Base-by-base conservation (phyloP, 2,329 filamentous ascomycete species). In the Decorospora gaudefroyi region DNA sequence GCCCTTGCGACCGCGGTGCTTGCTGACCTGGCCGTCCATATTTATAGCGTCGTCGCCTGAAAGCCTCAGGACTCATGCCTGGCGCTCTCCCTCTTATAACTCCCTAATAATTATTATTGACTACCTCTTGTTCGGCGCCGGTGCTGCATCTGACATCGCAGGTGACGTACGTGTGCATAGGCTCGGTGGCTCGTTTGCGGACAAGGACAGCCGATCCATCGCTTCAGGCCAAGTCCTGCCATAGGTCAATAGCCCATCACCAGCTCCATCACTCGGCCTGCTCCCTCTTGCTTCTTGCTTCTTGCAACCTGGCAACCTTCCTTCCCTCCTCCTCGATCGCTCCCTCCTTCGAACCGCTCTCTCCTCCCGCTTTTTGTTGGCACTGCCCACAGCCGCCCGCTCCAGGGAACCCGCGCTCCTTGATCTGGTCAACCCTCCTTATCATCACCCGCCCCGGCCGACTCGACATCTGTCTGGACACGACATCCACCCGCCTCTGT, bases 331-430 rank as follows among this genome's bases (percentile, higher is more conserved):
- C 43, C 53, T 51, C 62, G 40, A 64, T 65, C 64, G 64, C 68
- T 68, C 62, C 62, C 61, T 69, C 67, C 61, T 69, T 68, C 64
- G 54, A 51, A 59, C 58, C 67, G 59, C 62, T 67, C 67, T 52
- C 64, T 69, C 64, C 58, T 39, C 49, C 64, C 55, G 51, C 54
- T 55, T 63, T 60, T 51, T 60, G 62, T 55, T 58, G 50, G 55
- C 59, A 57, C 46, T 55, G 50, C 48, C 53, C 36, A 52, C 49
- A 49, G 49, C 64, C 42, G 45, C 62, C 61, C 64, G 46, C 49
- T 37, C 57, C 54, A 61, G 64, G 68, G 67, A 70, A 69, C 55
- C 62, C 60, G 64, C 59, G 52, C 68, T 69, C 65, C 65, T 69
- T 70, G 62, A 65, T 59, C 57, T 59, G 59, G 53, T 51, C 58